A percentile compares a stretch with the other conserved stretches of the same genome.
phyloP scores from a whole-genome alignment of 805 yeast species.

The Kodamaea fukazawae region DNA sequence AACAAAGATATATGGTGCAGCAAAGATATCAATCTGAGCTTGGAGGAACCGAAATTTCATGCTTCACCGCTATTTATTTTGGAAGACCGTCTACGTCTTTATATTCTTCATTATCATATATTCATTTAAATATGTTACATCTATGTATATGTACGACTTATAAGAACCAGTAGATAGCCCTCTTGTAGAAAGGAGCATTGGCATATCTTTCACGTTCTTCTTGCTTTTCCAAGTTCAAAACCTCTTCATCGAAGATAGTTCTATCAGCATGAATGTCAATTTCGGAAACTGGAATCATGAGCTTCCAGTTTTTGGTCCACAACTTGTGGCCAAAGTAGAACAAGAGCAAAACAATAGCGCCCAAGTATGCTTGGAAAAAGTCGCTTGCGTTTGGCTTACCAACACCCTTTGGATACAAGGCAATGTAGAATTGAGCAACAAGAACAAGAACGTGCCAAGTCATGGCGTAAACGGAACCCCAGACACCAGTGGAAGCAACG shows the following conservation, averaged over 20 bases:
- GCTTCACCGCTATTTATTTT: too few species aligned
- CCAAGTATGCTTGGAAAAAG: conserved; percentile 35
- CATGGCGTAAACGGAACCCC: conserved; percentile 38
- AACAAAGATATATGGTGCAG: too few species aligned
- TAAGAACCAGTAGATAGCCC: conserved; percentile 6
- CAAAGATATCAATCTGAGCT: too few species aligned
- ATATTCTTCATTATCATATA: neutral
- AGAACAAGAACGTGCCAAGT: conserved; percentile 32
- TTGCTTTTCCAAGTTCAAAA: conserved; percentile 28
- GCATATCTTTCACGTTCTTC: conserved; percentile 14
- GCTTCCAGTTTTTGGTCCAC: conserved; percentile 29
- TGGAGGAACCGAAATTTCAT: too few species aligned
- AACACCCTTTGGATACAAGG: conserved; percentile 36
- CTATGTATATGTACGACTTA: neutral
- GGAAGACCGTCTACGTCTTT: too few species aligned
- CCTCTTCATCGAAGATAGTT: conserved; percentile 34
- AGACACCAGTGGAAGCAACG: conserved; percentile 38
- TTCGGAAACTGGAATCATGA: conserved; percentile 25
- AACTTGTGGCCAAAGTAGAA: conserved; percentile 35
- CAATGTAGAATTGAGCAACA: conserved; percentile 45
- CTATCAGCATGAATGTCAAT: conserved; percentile 31
- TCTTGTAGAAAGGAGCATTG: conserved; percentile 8
- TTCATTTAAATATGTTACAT: neutral
- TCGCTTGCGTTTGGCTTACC: conserved; percentile 24
- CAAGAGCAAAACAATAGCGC: conserved; percentile 30